Evolutionary conservation across 2,329 filamentous ascomycete species (phyloP).

Genomic region (Sporothrix inflata): DNA sequence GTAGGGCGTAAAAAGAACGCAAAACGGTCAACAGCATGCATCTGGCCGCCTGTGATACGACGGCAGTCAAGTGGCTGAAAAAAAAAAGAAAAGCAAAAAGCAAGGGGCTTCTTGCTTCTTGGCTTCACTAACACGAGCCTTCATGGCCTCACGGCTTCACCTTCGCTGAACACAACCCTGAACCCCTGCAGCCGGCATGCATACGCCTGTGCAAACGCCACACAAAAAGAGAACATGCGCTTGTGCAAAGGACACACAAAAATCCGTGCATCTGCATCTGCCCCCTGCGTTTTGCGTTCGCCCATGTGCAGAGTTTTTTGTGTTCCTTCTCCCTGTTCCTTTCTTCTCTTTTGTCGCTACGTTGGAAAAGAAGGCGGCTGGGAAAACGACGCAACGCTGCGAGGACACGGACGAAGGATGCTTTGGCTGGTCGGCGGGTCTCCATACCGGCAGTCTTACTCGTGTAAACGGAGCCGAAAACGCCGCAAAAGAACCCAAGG

Average conservation of each 20-base stretch:
- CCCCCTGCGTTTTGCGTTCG: neutral
- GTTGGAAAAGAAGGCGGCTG: conserved; percentile 17
- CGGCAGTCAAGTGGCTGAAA: neutral
- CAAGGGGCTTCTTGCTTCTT: conserved; percentile 3
- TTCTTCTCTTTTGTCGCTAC: neutral
- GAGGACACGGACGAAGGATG: neutral
- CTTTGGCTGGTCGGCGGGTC: neutral
- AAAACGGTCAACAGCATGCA: conserved; percentile 4
- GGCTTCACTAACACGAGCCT: neutral
- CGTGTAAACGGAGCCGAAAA: neutral
- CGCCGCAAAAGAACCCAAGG: neutral
- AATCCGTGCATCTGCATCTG: neutral
- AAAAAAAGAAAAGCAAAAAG: neutral
- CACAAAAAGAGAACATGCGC: neutral
- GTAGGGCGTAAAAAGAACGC: neutral
- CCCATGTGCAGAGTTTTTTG: conserved; percentile 2
- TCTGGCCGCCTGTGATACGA: neutral
- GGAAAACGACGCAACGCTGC: neutral
- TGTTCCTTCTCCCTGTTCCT: neutral
- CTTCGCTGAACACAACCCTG: neutral
- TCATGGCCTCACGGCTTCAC: neutral
- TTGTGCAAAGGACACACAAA: conserved; percentile 13
- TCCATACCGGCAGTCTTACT: neutral
- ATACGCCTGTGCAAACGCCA: conserved; percentile 2
- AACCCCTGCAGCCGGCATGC: conserved; percentile 23